A percentile compares a stretch with the other conserved stretches of the same genome.
Conservation (phyloP, 768 basidiomycete species). For the Butyriboletus loyo region DNA sequence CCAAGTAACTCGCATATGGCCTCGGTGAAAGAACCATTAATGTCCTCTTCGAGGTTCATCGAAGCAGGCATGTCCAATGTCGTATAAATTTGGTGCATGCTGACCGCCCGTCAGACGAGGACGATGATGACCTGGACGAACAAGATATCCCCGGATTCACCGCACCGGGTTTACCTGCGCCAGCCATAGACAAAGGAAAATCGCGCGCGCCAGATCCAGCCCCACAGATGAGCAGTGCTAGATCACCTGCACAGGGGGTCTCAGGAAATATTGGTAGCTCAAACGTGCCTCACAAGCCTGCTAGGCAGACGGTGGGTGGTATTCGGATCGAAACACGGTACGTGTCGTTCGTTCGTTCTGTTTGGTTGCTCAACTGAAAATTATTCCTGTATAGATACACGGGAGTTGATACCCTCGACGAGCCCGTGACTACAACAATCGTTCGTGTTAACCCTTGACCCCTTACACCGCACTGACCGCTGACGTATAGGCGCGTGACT, state of each 20-base stretch:
- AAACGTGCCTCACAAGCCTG: slow-evolving; percentile 38
- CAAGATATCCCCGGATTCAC: slow-evolving; percentile 78
- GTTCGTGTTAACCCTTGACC: slow-evolving; percentile 45
- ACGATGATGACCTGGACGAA: slow-evolving; percentile 80
- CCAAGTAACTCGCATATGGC: slow-evolving; percentile 18
- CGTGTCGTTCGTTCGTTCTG: slow-evolving; percentile 16
- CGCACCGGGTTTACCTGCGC: slow-evolving; percentile 53
- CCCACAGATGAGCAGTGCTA: slow-evolving; percentile 37
- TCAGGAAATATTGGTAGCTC: slow-evolving; percentile 74
- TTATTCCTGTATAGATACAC: slow-evolving; percentile 48
- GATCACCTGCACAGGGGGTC: slow-evolving; percentile 37
- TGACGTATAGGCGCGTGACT: slow-evolving; percentile 69
- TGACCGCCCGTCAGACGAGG: slow-evolving; percentile 45
- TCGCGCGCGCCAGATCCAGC: slow-evolving; percentile 56
- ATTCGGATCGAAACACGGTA: slow-evolving; percentile 87
- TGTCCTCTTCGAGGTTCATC: slow-evolving; percentile 72
- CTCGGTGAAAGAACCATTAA: slow-evolving; percentile 44
- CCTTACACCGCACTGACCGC: slow-evolving; percentile 5
- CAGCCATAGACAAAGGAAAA: slow-evolving; percentile 65
- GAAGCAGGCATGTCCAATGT: slow-evolving; percentile 57
- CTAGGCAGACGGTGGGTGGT: slow-evolving; percentile 75
- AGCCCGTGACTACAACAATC: slow-evolving; percentile 86
- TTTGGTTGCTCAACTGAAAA: background rate
- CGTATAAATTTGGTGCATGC: background rate
- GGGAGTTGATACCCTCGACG: slow-evolving; percentile 88